Base-by-base conservation (phyloP, 2,329 filamentous ascomycete species). In the Scytalidium sp. region DNA sequence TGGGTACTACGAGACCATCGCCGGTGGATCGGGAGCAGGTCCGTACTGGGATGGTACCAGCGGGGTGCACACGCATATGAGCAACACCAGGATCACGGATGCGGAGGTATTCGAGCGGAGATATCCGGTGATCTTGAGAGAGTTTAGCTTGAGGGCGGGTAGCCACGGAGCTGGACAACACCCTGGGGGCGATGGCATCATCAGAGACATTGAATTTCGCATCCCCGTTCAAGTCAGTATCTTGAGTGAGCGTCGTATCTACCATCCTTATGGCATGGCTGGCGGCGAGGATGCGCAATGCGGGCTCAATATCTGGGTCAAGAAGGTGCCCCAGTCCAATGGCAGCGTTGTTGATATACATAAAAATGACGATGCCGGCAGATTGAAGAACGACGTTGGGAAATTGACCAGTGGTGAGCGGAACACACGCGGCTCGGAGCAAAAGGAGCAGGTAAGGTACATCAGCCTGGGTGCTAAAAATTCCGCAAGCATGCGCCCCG, bases 1-100 rank as follows among this genome's bases (percentile, higher is more conserved):
- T 63, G 88, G 88, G 6, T 92, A 92, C 72, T 91, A 92, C 66
- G 88, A 92, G 67, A 91, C 88, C 11, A 90, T 92, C 53, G 84
- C 85, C 0, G 87, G 88, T 40, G 88, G 88, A 1, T 81, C 78
- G 23, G 88, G 87, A 25, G 88, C 87, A 0, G 87, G 87, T 0
- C 79, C 84, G 0, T 75, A 74, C 8, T 91, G 87, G 87, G 73
- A 85, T 51, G 88, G 88, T 40, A 83, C 85, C 10, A 81, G 75
- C 46, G 88, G 87, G 20, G 86, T 91, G 17, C 87, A 92, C 63
- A 85, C 81, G 2, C 87, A 92, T 69, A 90, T 90, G 85, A 92
- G 88, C 10, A 93, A 92, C 66, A 92, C 87, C 3, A 78, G 87
- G 15, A 92, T 91, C 61, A 91, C 88, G 0, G 88, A 92, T 62